phyloP scores from a whole-genome alignment of 345 rosid genomes.

The Linum lewisii region DNA sequence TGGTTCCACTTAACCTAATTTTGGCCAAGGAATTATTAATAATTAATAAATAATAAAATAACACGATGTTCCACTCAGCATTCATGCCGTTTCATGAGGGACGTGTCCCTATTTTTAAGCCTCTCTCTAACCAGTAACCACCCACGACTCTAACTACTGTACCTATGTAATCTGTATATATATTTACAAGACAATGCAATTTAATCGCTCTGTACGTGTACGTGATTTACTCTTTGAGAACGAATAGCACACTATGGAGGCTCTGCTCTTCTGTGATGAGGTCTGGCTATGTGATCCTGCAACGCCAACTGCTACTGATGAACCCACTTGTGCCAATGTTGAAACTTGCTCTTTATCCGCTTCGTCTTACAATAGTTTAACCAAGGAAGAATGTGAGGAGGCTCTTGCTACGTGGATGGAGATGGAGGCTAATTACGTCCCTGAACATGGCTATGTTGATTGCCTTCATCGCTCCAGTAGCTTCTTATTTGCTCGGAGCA shows the following conservation, averaged over 20 bases:
- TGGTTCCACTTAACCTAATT: neutral
- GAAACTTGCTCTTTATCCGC: neutral
- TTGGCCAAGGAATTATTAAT: neutral
- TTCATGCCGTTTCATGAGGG: conserved; percentile 71
- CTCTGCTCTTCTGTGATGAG: conserved; percentile 44
- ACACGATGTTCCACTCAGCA: conserved; percentile 19
- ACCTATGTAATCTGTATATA: neutral
- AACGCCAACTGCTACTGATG: conserved; percentile 7
- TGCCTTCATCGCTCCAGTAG: conserved; percentile 17
- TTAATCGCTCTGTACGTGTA: neutral
- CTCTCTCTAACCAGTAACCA: conserved; percentile 8
- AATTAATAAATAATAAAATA: too few species aligned
- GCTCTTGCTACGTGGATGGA: conserved; percentile 15
- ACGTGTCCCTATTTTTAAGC: conserved; percentile 33
- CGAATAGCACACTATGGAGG: conserved; percentile 18
- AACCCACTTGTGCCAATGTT: neutral
- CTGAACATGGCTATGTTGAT: conserved; percentile 22
- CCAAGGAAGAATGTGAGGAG: conserved; percentile 22
- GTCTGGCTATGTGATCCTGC: conserved; percentile 29
- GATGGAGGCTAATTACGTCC: conserved; percentile 30
- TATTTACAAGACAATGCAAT: neutral
- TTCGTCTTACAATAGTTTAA: neutral
- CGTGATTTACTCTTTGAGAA: neutral
- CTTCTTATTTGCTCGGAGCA: conserved; percentile 19
- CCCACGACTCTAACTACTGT: neutral